Conservation (phyloP, 1,284 basidiomycete genomes). For the Testicularia cyperi region DNA sequence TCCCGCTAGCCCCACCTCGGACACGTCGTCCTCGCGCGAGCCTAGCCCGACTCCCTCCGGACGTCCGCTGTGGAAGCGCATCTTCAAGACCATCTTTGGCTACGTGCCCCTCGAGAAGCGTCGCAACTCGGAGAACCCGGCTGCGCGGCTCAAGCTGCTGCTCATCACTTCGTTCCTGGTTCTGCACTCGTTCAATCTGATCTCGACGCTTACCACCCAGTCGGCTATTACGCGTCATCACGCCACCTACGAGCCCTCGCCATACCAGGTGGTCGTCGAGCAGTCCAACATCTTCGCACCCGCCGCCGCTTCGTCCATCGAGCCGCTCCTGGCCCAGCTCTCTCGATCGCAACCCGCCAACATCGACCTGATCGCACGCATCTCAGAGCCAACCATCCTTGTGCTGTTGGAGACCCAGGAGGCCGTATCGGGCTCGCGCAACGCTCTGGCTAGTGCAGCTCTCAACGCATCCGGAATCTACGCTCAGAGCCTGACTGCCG, state of each 20-base stretch:
- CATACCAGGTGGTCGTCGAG: conserved; percentile 47
- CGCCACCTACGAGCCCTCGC: conserved; percentile 54
- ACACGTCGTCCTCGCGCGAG: conserved; percentile 31
- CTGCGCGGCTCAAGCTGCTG: conserved; percentile 84
- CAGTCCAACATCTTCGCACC: conserved; percentile 35
- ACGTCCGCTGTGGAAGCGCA: conserved; percentile 42
- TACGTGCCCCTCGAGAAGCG: conserved; percentile 66
- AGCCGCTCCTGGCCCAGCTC: conserved; percentile 47
- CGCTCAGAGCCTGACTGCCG: conserved; percentile 13
- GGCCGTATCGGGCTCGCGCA: conserved; percentile 20
- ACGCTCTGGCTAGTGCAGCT: conserved; percentile 41
- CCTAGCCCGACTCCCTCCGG: conserved; percentile 22
- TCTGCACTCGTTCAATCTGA: conserved; percentile 72
- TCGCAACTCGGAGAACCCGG: conserved; percentile 70
- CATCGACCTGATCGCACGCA: conserved; percentile 45
- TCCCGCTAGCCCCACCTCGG: conserved; percentile 37
- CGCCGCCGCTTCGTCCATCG: conserved; percentile 29
- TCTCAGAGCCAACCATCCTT: conserved; percentile 65
- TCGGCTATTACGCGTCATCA: conserved; percentile 68
- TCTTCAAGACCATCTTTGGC: conserved; percentile 44
- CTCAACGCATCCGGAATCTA: conserved; percentile 47
- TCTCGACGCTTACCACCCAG: conserved; percentile 82
- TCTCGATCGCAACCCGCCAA: conserved; percentile 29
- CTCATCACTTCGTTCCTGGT: conserved; percentile 66
- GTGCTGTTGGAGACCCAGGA: conserved; percentile 68